Conservation (phyloP, 2,329 filamentous ascomycete genomes). For the Alternaria angustiovoidea region DNA sequence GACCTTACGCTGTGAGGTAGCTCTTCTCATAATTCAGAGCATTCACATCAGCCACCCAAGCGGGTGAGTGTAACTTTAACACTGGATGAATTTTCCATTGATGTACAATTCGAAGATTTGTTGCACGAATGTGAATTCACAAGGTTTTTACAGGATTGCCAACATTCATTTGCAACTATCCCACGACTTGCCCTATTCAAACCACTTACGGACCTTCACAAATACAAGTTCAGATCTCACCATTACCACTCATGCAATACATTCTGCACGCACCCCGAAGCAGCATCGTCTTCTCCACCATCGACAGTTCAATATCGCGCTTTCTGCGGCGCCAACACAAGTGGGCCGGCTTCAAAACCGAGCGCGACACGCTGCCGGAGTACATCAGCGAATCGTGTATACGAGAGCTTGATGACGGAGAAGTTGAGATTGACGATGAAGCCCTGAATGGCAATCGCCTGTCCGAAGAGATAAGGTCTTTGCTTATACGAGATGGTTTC, state of each 20-base stretch:
- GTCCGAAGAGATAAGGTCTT: background rate
- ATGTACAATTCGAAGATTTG: too few species aligned
- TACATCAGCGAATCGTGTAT: conserved; percentile 3
- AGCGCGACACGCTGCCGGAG: background rate
- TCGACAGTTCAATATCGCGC: background rate
- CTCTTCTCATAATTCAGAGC: background rate
- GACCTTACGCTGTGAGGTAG: background rate
- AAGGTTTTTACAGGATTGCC: background rate
- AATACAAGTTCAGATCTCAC: too few species aligned
- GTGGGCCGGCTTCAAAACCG: background rate
- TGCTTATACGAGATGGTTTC: background rate
- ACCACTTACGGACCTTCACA: background rate
- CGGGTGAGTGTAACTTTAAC: background rate
- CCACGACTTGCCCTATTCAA: background rate
- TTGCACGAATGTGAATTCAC: background rate
- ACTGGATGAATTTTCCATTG: background rate
- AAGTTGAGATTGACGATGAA: background rate
- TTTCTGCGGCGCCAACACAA: background rate
- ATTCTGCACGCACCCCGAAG: background rate
- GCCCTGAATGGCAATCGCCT: background rate
- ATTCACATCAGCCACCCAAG: background rate
- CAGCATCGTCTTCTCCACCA: background rate
- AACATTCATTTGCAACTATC: too few species aligned
- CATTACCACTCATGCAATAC: background rate
- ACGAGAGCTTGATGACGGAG: background rate